Base-by-base conservation (phyloP, 164 flowering plant genomes). In the Tetrastigma voinierianum region DNA sequence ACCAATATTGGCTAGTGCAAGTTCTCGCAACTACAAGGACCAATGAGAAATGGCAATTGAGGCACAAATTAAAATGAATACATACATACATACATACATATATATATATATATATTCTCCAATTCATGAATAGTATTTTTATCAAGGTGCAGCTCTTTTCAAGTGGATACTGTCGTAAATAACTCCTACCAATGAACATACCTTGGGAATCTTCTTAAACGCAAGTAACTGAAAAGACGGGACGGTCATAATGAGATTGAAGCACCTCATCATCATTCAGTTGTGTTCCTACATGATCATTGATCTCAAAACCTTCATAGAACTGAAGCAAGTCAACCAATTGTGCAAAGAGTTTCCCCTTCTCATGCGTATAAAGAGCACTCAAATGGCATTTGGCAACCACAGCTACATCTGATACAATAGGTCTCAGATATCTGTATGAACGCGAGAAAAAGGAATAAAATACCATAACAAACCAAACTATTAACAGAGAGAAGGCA, bases 331-430 rank as follows among this genome's bases (percentile, higher is more conserved):
- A 83, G 81, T 96, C 96, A 70, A 92, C 98, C 67, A 96, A 70
- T 73, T 96, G 99, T 8, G 93, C 86, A 81, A 96, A 96, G 58
- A 96, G 90, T 21, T 86, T 86, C 47, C 99, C 99, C 64, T 84
- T 90, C 51, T 80, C 91, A 86, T 96, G 98, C 58, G 69, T 77
- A 72, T 93, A 96, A 10, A 96, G 86, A 72, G 82, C 78, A 82
- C 99, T 96, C 56, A 96, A 80, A 74, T 93, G 98, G 70, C 98
- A 96, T 77, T 96, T 96, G 25, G 98, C 81, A 75, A 96, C 95
- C 67, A 93, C 93, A 55, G 93, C 98, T 49, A 90, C 85, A 83
- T 96, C 99, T 78, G 94, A 91, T 57, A 96, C 91, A 65, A 96
- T 80, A 66, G 98, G 91, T 74, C 86, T 84, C 62, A 93, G 71